Evolutionary conservation across 352 stramenopile species (phyloP).

Genomic region (Phytophthora lateralis): DNA sequence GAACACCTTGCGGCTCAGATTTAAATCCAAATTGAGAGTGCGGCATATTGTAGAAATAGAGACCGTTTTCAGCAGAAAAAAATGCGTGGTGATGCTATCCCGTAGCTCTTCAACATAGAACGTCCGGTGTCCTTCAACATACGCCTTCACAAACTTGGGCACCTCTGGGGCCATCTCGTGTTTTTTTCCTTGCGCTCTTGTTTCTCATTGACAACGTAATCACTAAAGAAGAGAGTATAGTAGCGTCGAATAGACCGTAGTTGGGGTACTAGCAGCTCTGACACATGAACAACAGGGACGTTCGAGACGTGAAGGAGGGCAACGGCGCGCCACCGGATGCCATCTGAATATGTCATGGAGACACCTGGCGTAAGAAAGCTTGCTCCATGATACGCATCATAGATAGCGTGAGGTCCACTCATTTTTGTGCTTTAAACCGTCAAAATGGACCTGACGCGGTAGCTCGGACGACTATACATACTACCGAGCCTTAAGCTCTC

Average conservation of each 20-base stretch:
- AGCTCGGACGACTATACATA: no score
- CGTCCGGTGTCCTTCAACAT: constrained; percentile 1
- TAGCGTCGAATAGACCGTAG: constrained; percentile 5
- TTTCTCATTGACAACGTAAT: constrained; percentile 2
- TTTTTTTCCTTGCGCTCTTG: not conserved
- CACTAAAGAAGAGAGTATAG: constrained; percentile 1
- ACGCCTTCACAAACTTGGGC: not conserved
- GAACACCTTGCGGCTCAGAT: no score
- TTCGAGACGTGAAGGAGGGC: constrained; percentile 9
- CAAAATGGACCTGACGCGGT: not conserved
- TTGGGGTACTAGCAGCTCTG: constrained; percentile 4
- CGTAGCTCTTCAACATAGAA: constrained; percentile 16
- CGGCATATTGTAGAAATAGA: constrained; percentile 2
- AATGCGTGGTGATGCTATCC: not conserved
- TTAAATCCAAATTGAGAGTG: no score
- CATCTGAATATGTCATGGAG: constrained; percentile 3
- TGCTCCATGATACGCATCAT: not conserved
- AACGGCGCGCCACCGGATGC: constrained; percentile 9
- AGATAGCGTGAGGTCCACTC: not conserved
- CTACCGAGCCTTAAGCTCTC: no score
- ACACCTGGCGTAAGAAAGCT: not conserved
- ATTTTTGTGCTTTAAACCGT: not conserved
- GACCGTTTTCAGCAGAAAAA: not conserved
- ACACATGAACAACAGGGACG: constrained; percentile 1
- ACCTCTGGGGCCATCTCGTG: constrained; percentile 1